Evolutionary conservation across 2,329 filamentous ascomycete genomes (phyloP), one percentile per base, ranked within the genome.

Genomic region (Elsinoe australis): DNA sequence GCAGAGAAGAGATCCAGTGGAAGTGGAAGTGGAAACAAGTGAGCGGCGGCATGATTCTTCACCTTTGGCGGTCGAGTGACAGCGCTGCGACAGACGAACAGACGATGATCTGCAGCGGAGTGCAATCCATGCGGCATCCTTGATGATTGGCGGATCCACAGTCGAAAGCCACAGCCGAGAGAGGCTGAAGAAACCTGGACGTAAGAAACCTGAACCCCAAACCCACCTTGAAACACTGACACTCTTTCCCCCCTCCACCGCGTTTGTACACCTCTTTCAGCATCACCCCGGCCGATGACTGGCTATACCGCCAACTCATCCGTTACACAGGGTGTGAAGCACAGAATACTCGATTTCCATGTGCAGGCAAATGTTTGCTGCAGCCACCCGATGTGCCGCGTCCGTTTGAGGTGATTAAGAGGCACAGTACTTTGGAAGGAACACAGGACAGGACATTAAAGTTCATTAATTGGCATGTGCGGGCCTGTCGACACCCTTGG

Each of bases 71-170:
- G 39, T 44, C 26, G 39, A 44, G 39, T 44, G 39, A 44, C 39
- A 44, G 39, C 28, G 39, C 15, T 44, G 39, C 39, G 39, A 44
- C 39, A 44, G 26, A 44, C 26, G 24, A 44, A 29, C 39, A 44
- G 39, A 44, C 39, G 39, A 44, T 31, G 39, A 44, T 44, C 39
- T 44, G 39, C 39, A 26, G 39, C 39, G n/a, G 26, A 44, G 39
- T 44, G 39, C 12, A 29, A 44, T 44, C 39, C 39, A 44, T 44
- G 39, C 39, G 39, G 24, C 26, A 44, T 44, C 39, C 39, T 44
- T 29, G 39, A 44, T 32, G 26, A 32, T 44, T 44, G 39, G 39
- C 39, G 39, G 21, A 24, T 28, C 33, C 33, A 19, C 10, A 19
- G 33, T 36, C 14, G 33, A 15, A 28, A 44, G 39, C 39, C 39